Base-by-base conservation (phyloP, 2,329 filamentous ascomycete genomes). In the Dothistroma septosporum region DNA sequence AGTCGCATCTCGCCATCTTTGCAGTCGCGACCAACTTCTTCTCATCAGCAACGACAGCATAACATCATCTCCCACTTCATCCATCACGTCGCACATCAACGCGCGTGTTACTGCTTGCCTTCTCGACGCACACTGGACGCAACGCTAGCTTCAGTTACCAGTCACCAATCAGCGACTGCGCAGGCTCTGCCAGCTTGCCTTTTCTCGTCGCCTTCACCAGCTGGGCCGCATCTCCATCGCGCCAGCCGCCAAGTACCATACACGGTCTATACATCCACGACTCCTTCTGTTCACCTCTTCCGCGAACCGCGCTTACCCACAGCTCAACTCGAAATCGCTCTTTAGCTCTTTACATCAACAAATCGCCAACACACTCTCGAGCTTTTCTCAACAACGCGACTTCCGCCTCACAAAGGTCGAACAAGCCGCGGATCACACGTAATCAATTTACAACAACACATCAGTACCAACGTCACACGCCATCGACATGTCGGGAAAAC, bases 401-500 rank as follows among this genome's bases (percentile, higher is more conserved):
- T 21, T 48, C 19, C 21, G 47, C 28, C 47, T 28, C 47, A 50
- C 47, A 11, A 24, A 6, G 24, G 4, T n/a, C 47, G 5, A 24
- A 12, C 21, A 24, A 16, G 21, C 6, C 3, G 11, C 21, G 47
- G 47, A 28, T 28, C 11, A n/a, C 22, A 28, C 41, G n/a, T 6
- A 2, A 28, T 6, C 24, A 44, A 44, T 4, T 4, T 7, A 19
- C 37, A 44, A 44, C 8, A 14, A 14, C 37, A 44, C 7, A 14
- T 14, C 37, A 44, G 14, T 28, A 53, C 11, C 16, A 24, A 53
- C 50, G 21, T 32, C 35, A 58, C 60, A 50, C 61, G 66, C 57
- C 48, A 65, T 68, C 70, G 88, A 71, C 69, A 96, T 96, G 92
- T 91, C 91, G 82, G 88, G 86, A 82, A 97, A 97, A 82, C 89